Conservation (phyloP, 2,329 filamentous ascomycete species). For the Epichloe aotearoae region DNA sequence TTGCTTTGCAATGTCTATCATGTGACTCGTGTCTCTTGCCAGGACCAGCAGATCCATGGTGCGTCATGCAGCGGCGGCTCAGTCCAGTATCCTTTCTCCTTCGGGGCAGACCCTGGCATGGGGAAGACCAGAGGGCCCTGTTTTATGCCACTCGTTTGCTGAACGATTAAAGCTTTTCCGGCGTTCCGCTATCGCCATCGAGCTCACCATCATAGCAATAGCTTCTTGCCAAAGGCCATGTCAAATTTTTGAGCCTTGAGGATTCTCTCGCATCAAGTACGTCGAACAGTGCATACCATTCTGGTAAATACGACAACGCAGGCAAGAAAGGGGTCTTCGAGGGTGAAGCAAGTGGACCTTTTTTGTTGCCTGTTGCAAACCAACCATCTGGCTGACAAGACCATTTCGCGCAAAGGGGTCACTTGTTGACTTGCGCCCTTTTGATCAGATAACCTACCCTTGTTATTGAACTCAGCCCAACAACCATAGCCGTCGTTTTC, state of each 20-base stretch:
- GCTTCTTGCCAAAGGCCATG: not conserved
- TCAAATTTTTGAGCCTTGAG: not conserved
- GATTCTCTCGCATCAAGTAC: too few species aligned
- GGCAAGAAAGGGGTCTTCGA: too few species aligned
- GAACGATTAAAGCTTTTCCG: not conserved
- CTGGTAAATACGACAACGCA: too few species aligned
- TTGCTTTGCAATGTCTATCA: not conserved
- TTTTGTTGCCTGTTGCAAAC: not conserved
- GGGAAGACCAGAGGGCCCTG: not conserved
- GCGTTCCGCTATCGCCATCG: not conserved
- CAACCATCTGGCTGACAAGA: not conserved
- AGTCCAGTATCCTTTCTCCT: conserved; percentile 1
- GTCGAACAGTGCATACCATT: too few species aligned
- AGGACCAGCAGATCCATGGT: conserved; percentile 1
- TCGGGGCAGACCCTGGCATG: not conserved
- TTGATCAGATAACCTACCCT: not conserved
- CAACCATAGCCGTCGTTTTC: not conserved
- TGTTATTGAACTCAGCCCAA: not conserved
- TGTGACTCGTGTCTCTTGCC: not conserved
- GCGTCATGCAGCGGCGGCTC: not conserved
- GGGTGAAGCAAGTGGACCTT: too few species aligned
- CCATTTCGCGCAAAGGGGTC: not conserved
- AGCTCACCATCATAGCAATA: not conserved
- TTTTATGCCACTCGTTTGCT: not conserved
- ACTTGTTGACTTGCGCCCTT: not conserved